Evolutionary conservation across 2,329 filamentous ascomycete genomes (phyloP), one percentile per base, ranked within the genome.

Genomic region (Colletotrichum higginsianum): DNA sequence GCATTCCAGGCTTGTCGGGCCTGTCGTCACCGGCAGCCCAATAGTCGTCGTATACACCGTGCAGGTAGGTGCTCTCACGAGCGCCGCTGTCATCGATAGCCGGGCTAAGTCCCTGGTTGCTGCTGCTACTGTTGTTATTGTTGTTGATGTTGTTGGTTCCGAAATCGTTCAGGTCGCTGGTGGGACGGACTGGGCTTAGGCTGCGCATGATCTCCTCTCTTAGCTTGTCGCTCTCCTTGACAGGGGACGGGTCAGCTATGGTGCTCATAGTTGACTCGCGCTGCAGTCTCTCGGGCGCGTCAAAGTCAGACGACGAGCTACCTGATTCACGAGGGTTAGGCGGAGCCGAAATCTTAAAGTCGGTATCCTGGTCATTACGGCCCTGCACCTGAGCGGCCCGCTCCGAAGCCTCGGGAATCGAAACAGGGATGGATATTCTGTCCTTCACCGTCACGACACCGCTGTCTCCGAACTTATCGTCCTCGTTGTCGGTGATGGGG

Each of bases 161-260:
- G 52, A 62, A 46, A 49, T 73, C 74, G 13, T 66, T 71, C 11
- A 72, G 69, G 4, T 64, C 69, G 18, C 60, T 57, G 23, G 72
- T 74, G 4, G 81, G 76, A 40, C 81, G 81, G 15, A 83, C 78
- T 0, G 91, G 87, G 66, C 86, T 91, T 2, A 95, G 83, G 52
- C 90, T 93, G 69, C 89, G 90, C 64, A 94, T 90, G 66, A 95
- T 95, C 76, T 95, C 93, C 71, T 94, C 91, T 38, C 90, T 87
- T 57, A 95, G 79, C 67, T 88, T 86, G 74, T 95, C 93, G 76
- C 89, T 94, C 76, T 94, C 92, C 74, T 91, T 89, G 70, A 91
- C 84, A 40, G 89, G 86, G 0, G 87, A 86, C 9, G 82, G 83
- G 9, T 86, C 85, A 12, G 85, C 85, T 12, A 82, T 77, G 0